These are phyloP conservation scores for Curvularia hawaiiensis DNA, from an alignment of 2,329 filamentous ascomycete species.

Conservation along the genomic window DNA sequence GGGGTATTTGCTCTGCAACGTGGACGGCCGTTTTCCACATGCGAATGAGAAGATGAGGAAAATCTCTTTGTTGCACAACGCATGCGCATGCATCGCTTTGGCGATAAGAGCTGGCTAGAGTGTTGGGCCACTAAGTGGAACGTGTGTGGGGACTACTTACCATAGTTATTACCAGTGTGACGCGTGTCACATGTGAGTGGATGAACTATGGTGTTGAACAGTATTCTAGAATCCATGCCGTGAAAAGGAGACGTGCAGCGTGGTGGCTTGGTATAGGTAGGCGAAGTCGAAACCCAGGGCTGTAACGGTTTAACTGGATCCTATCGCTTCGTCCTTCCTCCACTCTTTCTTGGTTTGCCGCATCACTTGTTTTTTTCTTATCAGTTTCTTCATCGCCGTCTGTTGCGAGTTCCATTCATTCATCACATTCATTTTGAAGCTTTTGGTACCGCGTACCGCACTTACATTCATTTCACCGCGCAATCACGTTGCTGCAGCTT, in stretches of 20 bases:
- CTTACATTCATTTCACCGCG: conserved; percentile 5
- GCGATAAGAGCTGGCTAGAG: not conserved
- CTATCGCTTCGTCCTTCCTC: not conserved
- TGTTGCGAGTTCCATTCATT: not conserved
- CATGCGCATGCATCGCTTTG: not conserved
- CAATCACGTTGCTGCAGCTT: not conserved
- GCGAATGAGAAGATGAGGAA: conserved; percentile 2
- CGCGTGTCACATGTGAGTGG: conserved; percentile 1
- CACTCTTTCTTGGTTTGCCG: not conserved
- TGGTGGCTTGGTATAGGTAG: not conserved
- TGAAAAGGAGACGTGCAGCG: conserved; percentile 4
- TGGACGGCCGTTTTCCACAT: not conserved
- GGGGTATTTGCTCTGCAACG: conserved; percentile 1
- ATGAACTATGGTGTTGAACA: not conserved
- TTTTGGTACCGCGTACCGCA: conserved; percentile 2
- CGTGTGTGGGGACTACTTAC: not conserved
- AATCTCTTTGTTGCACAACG: not conserved
- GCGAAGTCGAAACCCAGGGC: not conserved
- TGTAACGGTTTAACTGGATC: not conserved
- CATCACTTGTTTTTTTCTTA: conserved; percentile 1
- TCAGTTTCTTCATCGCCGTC: not conserved
- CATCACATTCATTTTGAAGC: conserved; percentile 1
- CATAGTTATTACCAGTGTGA: not conserved
- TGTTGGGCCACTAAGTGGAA: not conserved
- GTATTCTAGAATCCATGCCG: conserved; percentile 1